phyloP scores from a whole-genome alignment of 345 rosid genomes.

The Atalantia buxifolia region DNA sequence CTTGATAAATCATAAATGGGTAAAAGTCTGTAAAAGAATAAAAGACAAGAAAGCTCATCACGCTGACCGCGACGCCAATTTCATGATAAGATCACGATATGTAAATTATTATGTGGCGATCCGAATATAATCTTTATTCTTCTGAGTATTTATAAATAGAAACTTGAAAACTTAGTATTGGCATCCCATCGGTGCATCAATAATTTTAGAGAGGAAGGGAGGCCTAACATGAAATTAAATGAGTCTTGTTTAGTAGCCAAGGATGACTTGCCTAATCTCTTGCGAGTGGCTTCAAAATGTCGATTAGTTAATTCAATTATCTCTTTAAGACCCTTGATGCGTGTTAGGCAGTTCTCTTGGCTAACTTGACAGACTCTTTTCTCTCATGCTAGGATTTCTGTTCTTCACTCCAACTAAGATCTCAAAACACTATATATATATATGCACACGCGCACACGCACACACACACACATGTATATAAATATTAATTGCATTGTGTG shows the following conservation, averaged over 20 bases:
- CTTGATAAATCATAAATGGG: too few relatives aligned
- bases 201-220: slow-evolving; percentile 19
- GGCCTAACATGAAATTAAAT: slow-evolving; percentile 39
- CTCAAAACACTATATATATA: too few relatives aligned
- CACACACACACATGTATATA: too few relatives aligned
- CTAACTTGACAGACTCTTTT: slow-evolving; percentile 33
- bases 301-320: neutral
- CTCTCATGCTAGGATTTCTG: slow-evolving; percentile 38
- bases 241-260: slow-evolving; percentile 29
- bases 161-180: neutral
- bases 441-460: too few relatives aligned
- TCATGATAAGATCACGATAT: too few relatives aligned
- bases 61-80: too few relatives aligned
- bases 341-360: slow-evolving; percentile 39
- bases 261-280: slow-evolving; percentile 37
- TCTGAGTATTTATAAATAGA: neutral
- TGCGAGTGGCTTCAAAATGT: neutral
- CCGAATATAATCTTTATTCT: too few relatives aligned
- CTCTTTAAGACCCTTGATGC: neutral
- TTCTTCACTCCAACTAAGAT: slow-evolving; percentile 14
- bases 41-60: too few relatives aligned
- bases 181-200: neutral
- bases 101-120: too few relatives aligned
- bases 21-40: too few relatives aligned
- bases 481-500: too few relatives aligned